Evolutionary conservation across 2,329 filamentous ascomycete species (phyloP), one percentile per base, ranked within the genome.

Genomic region (Xenoacremonium recifei): DNA sequence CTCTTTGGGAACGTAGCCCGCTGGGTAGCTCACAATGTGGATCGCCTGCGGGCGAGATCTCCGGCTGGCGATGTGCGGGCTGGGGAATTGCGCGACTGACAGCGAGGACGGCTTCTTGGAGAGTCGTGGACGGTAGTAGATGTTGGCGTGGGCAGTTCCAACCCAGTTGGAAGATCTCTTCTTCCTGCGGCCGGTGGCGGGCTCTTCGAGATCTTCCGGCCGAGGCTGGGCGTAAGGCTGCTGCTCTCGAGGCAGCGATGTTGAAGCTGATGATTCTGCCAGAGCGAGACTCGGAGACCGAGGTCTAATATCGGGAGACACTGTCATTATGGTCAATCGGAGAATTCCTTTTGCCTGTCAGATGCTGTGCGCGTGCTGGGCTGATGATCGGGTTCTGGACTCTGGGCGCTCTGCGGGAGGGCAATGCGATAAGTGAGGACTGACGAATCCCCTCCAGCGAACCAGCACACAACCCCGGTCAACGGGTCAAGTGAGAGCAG

Each of bases 1-100:
- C 43, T 76, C 72, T 44, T 65, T 63, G 15, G 72, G 72, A 18
- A 74, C 60, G 55, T 70, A 70, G 39, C 68, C 68, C 3, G 66
- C 54, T 3, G 68, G 68, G 40, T 65, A 70, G 20, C 66, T 69
- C 46, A 69, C 51, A 39, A 70, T 67, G 57, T 70, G 67, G 41
- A 70, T 70, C 27, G 67, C 61, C 50, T 70, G 67, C 10, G 66
- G 67, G 25, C 68, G 59, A 25, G 61, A 56, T 48, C 67, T 58
- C 36, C 68, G 61, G 29, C 67, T 63, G 33, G 63, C 64, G 48
- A 70, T 70, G 29, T 66, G 59, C 25, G 68, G 68, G 32, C 59
- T 45, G 7, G 68, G 67, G 37, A 70, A 59, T 13, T 51, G 48
- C 15, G 40, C 50, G 31, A 42, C 35, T 7, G 40, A 37, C n/a